Evolutionary conservation across 2,329 filamentous ascomycete species (phyloP).

Genomic region (Curvularia sp.): DNA sequence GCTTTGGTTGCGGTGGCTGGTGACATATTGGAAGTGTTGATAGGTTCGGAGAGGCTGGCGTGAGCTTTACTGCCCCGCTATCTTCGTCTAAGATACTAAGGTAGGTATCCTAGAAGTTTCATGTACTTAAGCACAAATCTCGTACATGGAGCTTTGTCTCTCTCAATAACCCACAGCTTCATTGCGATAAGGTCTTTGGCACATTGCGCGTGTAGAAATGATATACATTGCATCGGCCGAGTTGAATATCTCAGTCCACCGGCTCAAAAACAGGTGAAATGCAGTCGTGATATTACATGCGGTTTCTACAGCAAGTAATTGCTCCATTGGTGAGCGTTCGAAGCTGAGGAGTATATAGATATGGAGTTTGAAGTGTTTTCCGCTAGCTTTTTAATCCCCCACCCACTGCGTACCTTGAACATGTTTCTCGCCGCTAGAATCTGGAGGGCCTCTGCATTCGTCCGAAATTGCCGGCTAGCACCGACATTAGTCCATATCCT

Average conservation of each 20-base stretch:
- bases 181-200: background rate
- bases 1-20: constrained; percentile 18
- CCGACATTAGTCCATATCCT: background rate
- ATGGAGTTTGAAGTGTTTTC: too few relatives aligned
- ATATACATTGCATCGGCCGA: too few relatives aligned
- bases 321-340: background rate
- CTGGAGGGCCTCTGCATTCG: background rate
- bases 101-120: background rate
- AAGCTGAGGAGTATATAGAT: too few relatives aligned
- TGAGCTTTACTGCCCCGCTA: constrained; percentile 3
- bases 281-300: background rate
- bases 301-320: background rate
- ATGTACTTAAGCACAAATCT: background rate
- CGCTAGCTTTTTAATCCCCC: too few relatives aligned
- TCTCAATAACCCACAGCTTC: background rate
- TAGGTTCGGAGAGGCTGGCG: constrained; percentile 2
- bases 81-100: too few relatives aligned
- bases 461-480: background rate
- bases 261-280: background rate
- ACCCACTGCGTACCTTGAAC: background rate
- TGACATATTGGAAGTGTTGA: constrained; percentile 18
- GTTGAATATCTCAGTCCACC: background rate
- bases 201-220: too few relatives aligned
- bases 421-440: background rate
- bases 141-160: background rate